These are phyloP conservation scores for Fusarium sp. DNA, from an alignment of 2,329 filamentous ascomycete species.

Conservation along the genomic window DNA sequence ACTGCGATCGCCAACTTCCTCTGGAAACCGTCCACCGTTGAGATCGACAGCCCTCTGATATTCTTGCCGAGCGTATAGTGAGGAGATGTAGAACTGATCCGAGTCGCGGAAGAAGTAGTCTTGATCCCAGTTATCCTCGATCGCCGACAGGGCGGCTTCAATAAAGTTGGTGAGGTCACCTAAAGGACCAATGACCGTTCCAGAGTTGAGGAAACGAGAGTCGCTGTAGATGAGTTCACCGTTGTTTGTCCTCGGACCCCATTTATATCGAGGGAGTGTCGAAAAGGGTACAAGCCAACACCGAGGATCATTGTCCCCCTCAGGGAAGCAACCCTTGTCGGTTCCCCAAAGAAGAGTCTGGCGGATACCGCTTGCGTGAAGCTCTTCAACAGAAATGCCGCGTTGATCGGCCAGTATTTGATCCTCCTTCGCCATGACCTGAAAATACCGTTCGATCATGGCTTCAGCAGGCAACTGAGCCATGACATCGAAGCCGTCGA, in stretches of 20 bases:
- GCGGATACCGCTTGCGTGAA: constrained; percentile 17
- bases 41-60: constrained; percentile 30
- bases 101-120: constrained; percentile 20
- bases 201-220: constrained; percentile 36
- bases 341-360: constrained; percentile 40
- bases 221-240: constrained; percentile 17
- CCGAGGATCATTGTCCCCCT: constrained; percentile 13
- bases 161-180: constrained; percentile 34
- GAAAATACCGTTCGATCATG: constrained; percentile 39
- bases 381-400: constrained; percentile 28
- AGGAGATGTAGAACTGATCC: constrained; percentile 37
- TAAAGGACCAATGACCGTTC: constrained; percentile 36
- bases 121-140: constrained; percentile 16
- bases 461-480: constrained; percentile 36
- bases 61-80: constrained; percentile 37
- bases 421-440: constrained; percentile 16
- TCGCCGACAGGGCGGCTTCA: constrained; percentile 19
- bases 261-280: constrained; percentile 23
- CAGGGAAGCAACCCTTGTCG: constrained; percentile 33
- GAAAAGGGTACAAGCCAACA: constrained; percentile 37
- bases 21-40: constrained; percentile 17
- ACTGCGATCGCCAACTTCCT: constrained; percentile 15
- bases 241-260: constrained; percentile 26
- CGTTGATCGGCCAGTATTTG: constrained; percentile 32
- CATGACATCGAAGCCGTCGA: constrained; percentile 39